Evolutionary conservation across 306 rosid genomes (phyloP), one percentile per base, ranked within the genome.

Genomic region (Vigna unguiculata): DNA sequence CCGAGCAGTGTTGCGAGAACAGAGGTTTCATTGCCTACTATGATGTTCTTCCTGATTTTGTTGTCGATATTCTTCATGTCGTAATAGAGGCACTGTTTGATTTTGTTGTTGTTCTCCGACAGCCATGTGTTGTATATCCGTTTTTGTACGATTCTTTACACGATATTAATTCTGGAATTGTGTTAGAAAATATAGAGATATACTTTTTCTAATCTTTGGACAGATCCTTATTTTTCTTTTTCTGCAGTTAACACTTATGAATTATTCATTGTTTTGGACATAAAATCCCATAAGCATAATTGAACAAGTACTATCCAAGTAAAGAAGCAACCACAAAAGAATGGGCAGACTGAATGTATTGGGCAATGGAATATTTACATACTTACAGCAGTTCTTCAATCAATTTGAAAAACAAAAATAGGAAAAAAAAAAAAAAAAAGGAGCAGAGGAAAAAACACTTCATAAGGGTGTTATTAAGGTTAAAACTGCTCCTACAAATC

Each of bases 341-440:
- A 80, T 80, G 73, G 85, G 76, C 59, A 78, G 87, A 83, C 69
- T 78, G 47, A 52, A 63, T 80, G 88, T 82, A 82, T 57, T 49
- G 91, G 81, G 88, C 81, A 83, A 78, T 84, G 82, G 71, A 85
- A 89, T 86, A 91, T 85, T 52, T 88, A 89, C 98, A 89, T 80
- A 78, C 77, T 73, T 53, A 75, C 54, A 63, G 54, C 57, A 80
- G 84, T 88, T 71, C 68, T 75, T 63, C 80, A 68, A 83, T 79
- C 59, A 38, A 72, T 81, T 32, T 59, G 58, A 73, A 78, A 20
- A 48, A 62, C 46, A 71, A 36, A 67, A 15, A 69, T 19, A 0
- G 7, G 59, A 17, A 77, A 0, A 1, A 78, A 72, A 13, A 0
- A 7, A 59, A 17, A 81, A 32, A 32, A 80, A 72, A 17, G 19